Conservation (phyloP, 2,329 filamentous ascomycete species). For the Trichophyton simii region DNA sequence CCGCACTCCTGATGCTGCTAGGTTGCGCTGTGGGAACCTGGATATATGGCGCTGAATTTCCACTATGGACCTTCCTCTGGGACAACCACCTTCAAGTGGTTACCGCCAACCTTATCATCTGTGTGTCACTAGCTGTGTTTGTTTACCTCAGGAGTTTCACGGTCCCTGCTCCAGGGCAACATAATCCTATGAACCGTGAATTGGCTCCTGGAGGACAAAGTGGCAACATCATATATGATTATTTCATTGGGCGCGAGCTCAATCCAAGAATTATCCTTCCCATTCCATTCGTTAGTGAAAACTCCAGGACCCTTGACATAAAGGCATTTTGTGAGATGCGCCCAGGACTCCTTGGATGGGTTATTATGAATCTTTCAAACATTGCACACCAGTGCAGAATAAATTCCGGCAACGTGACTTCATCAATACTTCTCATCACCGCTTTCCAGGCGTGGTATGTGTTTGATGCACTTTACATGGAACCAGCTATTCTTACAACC, state of each 20-base stretch:
- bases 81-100: slow-evolving; percentile 81
- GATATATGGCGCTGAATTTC: slow-evolving; percentile 65
- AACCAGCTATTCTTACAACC: slow-evolving; percentile 77
- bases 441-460: slow-evolving; percentile 69
- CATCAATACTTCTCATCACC: slow-evolving; percentile 71
- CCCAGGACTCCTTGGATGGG: slow-evolving; percentile 83
- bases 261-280: slow-evolving; percentile 62
- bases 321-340: slow-evolving; percentile 82
- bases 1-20: slow-evolving; percentile 59
- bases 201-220: slow-evolving; percentile 69
- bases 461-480: slow-evolving; percentile 74
- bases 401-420: slow-evolving; percentile 70
- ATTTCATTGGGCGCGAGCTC: slow-evolving; percentile 89
- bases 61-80: slow-evolving; percentile 83
- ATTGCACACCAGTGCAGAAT: slow-evolving; percentile 71
- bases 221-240: slow-evolving; percentile 83
- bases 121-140: slow-evolving; percentile 59
- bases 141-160: slow-evolving; percentile 74
- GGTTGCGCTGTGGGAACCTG: slow-evolving; percentile 61
- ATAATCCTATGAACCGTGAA: slow-evolving; percentile 59
- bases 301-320: slow-evolving; percentile 59
- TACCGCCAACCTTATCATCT: slow-evolving; percentile 68
- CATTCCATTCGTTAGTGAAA: slow-evolving; percentile 58
- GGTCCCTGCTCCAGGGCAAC: slow-evolving; percentile 49
- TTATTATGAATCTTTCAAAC: slow-evolving; percentile 72